Conservation (phyloP, 352 stramenopile genomes). For the Globisporangium okanoganense region DNA sequence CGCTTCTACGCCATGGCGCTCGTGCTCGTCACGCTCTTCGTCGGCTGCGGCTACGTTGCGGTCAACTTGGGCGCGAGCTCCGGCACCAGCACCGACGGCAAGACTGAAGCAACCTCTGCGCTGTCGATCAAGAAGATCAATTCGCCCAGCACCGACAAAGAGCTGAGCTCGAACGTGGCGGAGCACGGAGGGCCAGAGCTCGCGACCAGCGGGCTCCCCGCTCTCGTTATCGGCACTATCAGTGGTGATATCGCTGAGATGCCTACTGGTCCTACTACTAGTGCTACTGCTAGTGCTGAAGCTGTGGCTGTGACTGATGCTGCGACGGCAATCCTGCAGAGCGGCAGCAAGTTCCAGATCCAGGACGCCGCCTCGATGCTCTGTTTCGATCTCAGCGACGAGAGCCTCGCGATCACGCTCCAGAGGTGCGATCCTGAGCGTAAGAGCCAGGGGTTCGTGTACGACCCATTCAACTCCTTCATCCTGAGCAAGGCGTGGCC, state of each 20-base stretch:
- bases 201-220: not conserved
- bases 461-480: conserved; percentile 11
- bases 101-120: too few species aligned
- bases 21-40: conserved; percentile 6
- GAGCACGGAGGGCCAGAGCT: not conserved
- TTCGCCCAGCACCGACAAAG: not conserved
- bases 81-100: too few species aligned
- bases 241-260: not conserved
- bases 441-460: conserved; percentile 9
- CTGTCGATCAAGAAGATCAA: not conserved
- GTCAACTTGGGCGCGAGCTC: too few species aligned
- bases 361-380: not conserved
- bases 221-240: not conserved
- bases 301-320: not conserved
- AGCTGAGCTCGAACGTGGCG: not conserved
- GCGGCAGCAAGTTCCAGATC: conserved; percentile 10
- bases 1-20: conserved; percentile 4
- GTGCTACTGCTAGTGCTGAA: not conserved
- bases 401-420: not conserved
- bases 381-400: conserved; percentile 1
- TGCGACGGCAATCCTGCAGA: not conserved
- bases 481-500: conserved; percentile 3
- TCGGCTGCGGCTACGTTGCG: conserved; percentile 9
- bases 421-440: not conserved
- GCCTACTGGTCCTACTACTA: not conserved